A percentile compares a stretch with the other conserved stretches of the same genome.
Conservation (phyloP, 1,284 basidiomycete genomes). For the Phlebopus sp. region DNA sequence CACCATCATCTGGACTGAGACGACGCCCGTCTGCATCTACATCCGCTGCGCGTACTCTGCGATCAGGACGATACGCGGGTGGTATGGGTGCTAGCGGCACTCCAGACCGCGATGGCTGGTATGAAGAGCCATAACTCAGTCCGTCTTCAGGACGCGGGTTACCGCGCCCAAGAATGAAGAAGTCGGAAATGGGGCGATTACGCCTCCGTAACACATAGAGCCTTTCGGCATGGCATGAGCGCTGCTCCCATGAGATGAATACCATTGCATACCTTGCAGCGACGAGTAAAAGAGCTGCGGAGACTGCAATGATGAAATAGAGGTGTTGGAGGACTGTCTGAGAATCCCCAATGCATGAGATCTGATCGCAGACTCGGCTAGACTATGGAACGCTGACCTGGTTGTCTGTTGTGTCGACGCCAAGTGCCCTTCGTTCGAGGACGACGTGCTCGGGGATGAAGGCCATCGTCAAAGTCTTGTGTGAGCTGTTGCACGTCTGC, state of each 20-base stretch:
- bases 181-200: constrained; percentile 16
- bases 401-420: not conserved
- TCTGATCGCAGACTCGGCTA: not conserved
- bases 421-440: constrained; percentile 4
- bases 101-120: constrained; percentile 6
- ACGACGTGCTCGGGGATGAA: not conserved
- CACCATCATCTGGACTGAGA: constrained; percentile 21
- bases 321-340: constrained; percentile 23
- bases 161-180: constrained; percentile 15
- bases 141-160: not conserved
- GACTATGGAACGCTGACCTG: constrained; percentile 17
- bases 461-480: constrained; percentile 8
- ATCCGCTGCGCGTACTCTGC: constrained; percentile 32
- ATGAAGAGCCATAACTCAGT: constrained; percentile 7
- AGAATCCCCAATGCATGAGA: not conserved
- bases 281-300: constrained; percentile 18
- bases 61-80: constrained; percentile 15
- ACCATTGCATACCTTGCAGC: constrained; percentile 17
- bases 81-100: constrained; percentile 17
- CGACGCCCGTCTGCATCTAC: constrained; percentile 40
- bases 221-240: constrained; percentile 12
- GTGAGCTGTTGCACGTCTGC: constrained; percentile 3
- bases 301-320: constrained; percentile 22
- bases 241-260: not conserved
- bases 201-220: constrained; percentile 23